phyloP scores from a whole-genome alignment of 1,139 yeast genomes.

The Kodamaea ohmeri region DNA sequence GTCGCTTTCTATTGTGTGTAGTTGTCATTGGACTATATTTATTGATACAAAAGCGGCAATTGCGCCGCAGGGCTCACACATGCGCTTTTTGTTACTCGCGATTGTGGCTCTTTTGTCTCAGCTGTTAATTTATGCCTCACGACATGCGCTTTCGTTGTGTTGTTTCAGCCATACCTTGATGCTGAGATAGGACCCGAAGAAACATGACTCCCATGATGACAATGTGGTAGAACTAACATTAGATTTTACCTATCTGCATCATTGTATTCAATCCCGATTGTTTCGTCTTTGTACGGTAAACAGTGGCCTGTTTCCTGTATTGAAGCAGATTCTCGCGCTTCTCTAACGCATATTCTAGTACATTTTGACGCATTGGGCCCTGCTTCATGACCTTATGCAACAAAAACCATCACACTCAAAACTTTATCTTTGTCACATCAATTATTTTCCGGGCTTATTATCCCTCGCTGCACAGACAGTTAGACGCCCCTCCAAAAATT shows the following conservation, averaged over 20 bases:
- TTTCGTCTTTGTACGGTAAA: too few relatives aligned
- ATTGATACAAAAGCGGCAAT: background rate
- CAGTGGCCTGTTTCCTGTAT: background rate
- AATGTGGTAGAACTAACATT: too few relatives aligned
- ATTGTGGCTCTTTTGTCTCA: background rate
- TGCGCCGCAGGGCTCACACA: background rate
- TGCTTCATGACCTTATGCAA: background rate
- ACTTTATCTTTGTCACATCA: background rate
- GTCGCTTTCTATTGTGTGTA: background rate
- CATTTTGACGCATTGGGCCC: conserved; percentile 1
- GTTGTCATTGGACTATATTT: background rate
- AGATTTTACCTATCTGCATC: too few relatives aligned
- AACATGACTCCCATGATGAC: too few relatives aligned
- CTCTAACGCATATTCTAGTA: background rate
- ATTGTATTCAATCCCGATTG: too few relatives aligned
- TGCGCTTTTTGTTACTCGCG: background rate
- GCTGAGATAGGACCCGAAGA: too few relatives aligned
- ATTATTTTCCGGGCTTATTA: background rate
- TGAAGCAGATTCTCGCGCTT: conserved; percentile 1
- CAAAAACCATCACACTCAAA: background rate
- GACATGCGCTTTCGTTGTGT: too few relatives aligned
- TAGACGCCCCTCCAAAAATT: background rate
- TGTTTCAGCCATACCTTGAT: too few relatives aligned
- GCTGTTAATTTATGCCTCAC: too few relatives aligned
- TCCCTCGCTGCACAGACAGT: background rate